Percentiles rank a stretch among this genome's conserved stretches.
phyloP scores from a whole-genome alignment of 164 flowering plant species.

The Tetracentron sinense region DNA sequence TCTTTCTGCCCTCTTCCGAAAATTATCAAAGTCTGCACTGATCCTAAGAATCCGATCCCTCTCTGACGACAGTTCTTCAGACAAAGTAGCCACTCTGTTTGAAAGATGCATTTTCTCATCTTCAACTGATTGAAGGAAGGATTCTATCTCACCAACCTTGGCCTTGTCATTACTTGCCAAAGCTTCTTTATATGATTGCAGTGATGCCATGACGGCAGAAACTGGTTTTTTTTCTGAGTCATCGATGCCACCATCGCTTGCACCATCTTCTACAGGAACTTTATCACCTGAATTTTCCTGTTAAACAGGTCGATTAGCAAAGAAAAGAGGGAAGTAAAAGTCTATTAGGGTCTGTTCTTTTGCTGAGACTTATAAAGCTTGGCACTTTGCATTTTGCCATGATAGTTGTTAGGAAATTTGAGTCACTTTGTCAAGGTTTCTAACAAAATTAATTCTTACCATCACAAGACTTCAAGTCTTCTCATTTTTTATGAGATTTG shows the following conservation, averaged over 20 bases:
- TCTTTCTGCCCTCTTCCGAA: slow-evolving; percentile 83
- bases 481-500: too few species aligned
- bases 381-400: too few species aligned
- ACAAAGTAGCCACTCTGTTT: slow-evolving; percentile 42
- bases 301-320: slow-evolving; percentile 12
- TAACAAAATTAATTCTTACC: too few species aligned
- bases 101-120: slow-evolving; percentile 61
- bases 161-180: slow-evolving; percentile 53
- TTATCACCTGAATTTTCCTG: slow-evolving; percentile 60
- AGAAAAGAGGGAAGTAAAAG: slow-evolving; percentile 1
- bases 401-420: too few species aligned
- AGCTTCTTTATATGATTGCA: slow-evolving; percentile 80
- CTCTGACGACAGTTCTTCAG: slow-evolving; percentile 53
- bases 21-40: slow-evolving; percentile 95
- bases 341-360: too few species aligned
- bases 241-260: slow-evolving; percentile 31
- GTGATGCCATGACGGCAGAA: slow-evolving; percentile 39
- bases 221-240: slow-evolving; percentile 42
- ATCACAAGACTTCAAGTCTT: too few species aligned
- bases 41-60: slow-evolving; percentile 70
- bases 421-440: too few species aligned
- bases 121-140: slow-evolving; percentile 54
- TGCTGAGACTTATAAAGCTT: too few species aligned
- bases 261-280: slow-evolving; percentile 33
- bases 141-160: slow-evolving; percentile 58